phyloP scores from a whole-genome alignment of 1,139 yeast genomes.

The Saccharomyces uvarum region DNA sequence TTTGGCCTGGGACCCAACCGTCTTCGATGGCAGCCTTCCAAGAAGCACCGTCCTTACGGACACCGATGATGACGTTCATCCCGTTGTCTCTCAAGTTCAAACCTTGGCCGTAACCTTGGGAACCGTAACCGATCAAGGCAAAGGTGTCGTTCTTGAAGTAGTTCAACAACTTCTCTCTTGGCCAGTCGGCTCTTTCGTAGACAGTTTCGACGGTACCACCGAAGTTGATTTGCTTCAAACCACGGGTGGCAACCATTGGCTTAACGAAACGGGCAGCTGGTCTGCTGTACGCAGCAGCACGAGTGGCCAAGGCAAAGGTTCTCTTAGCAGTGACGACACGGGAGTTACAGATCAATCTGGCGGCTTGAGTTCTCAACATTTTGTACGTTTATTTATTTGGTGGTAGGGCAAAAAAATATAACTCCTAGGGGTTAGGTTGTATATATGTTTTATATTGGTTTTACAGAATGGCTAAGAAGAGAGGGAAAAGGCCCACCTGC shows the following conservation, averaged over 20 bases:
- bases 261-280: constrained; percentile 33
- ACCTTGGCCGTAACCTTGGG: constrained; percentile 99
- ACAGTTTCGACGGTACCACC: constrained; percentile 94
- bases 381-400: neutral
- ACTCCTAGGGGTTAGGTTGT: neutral
- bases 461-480: neutral
- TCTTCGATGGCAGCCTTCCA: constrained; percentile 99
- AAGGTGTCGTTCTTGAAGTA: constrained; percentile 97
- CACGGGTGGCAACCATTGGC: constrained; percentile 50
- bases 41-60: constrained; percentile 96
- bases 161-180: constrained; percentile 88
- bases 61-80: constrained; percentile 94
- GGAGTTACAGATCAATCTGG: constrained; percentile 33
- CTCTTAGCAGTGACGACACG: constrained; percentile 48
- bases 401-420: constrained; percentile 3
- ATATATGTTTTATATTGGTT: neutral
- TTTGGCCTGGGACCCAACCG: constrained; percentile 99
- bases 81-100: constrained; percentile 98
- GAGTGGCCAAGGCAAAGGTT: constrained; percentile 44
- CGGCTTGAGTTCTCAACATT: constrained; percentile 32
- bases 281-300: constrained; percentile 42
- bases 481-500: neutral
- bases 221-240: constrained; percentile 92
- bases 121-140: constrained; percentile 97
- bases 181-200: constrained; percentile 99